Evolutionary conservation across 306 rosid species (phyloP), one percentile per base, ranked within the genome.

Genomic region (Myrica gale): DNA sequence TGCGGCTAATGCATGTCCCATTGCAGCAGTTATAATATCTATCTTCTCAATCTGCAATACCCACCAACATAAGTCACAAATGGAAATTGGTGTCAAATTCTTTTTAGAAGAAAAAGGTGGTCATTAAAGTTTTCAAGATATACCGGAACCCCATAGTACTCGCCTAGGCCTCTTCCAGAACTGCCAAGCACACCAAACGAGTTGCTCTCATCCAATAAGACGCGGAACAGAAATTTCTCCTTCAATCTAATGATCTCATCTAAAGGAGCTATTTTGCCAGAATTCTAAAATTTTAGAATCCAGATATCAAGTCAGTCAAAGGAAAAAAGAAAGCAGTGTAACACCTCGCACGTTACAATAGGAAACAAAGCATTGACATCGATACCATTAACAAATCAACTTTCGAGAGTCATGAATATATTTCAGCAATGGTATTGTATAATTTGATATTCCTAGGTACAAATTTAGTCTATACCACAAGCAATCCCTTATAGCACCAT

Each of bases 1-100:
- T 44, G 98, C 53, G 21, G 99, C 99, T 81, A 96, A 83, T 71
- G 98, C 96, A 79, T 92, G 94, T 79, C 99, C 99, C 99, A 96
- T 89, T 61, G 98, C 89, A 79, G 99, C 98, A 51, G 99, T 96
- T 74, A 96, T 82, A 79, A 96, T 91, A 73, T 96, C 99, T 81
- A 96, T 82, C 84, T 96, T 90, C 32, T 87, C 99, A 85, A 82
- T 88, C 99, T 90, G 90, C 82, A 85, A 73, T 52, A 61, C 60
- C 76, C 56, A 74, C 55, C 68, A 84, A 68, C 80, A 71, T 71
- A 71, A 84, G 81, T 86, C 77, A 83, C 79, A 87, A 78, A 77
- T 26, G 41, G 61, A 68, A 54, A 72, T 41, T 32, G 37, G 32
- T 17, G 23, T 50, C 37, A 10, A 15, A 7, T 4, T 54, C 43